These are phyloP conservation scores for Diaporthe aspalathi DNA, from an alignment of 2,329 filamentous ascomycete species.

Conservation along the genomic window DNA sequence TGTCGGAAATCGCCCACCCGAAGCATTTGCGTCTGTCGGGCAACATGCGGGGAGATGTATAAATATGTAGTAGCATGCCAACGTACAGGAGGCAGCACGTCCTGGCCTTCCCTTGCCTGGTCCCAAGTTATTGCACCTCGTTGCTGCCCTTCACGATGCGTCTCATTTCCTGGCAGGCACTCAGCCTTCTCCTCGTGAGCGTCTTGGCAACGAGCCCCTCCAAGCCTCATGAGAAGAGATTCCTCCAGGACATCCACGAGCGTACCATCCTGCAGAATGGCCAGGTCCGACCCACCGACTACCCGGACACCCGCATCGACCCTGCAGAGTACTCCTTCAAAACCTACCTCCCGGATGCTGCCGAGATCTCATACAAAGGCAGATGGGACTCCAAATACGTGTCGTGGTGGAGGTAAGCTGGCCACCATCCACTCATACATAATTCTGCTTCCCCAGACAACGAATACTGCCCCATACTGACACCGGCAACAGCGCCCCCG, in stretches of 20 bases:
- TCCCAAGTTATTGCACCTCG: not conserved
- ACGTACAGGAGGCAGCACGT: not conserved
- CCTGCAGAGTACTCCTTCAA: slow-evolving; percentile 48
- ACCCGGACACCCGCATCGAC: slow-evolving; percentile 54
- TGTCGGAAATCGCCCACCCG: not conserved
- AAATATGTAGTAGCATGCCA: not conserved
- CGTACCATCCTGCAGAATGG: slow-evolving; percentile 55
- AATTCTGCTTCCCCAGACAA: not conserved
- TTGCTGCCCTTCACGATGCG: slow-evolving; percentile 8
- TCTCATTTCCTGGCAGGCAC: not conserved
- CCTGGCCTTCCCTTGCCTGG: not conserved
- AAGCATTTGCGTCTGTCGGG: not conserved
- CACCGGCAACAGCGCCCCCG: slow-evolving; percentile 54
- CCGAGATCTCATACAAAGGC: slow-evolving; percentile 71
- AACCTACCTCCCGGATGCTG: slow-evolving; percentile 62
- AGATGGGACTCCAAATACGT: slow-evolving; percentile 71
- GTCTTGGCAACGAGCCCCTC: not conserved
- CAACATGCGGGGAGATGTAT: not conserved
- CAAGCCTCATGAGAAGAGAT: slow-evolving; percentile 24
- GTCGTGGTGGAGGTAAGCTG: slow-evolving; percentile 63
- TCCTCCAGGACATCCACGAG: slow-evolving; percentile 23
- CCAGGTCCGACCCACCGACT: slow-evolving; percentile 55
- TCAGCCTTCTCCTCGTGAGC: slow-evolving; percentile 29
- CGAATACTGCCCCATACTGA: slow-evolving; percentile 12
- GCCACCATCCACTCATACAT: too few species aligned